Evolutionary conservation across 148 eudicot species (phyloP), one percentile per base, ranked within the genome.

Genomic region (Dysphania ambrosioides): DNA sequence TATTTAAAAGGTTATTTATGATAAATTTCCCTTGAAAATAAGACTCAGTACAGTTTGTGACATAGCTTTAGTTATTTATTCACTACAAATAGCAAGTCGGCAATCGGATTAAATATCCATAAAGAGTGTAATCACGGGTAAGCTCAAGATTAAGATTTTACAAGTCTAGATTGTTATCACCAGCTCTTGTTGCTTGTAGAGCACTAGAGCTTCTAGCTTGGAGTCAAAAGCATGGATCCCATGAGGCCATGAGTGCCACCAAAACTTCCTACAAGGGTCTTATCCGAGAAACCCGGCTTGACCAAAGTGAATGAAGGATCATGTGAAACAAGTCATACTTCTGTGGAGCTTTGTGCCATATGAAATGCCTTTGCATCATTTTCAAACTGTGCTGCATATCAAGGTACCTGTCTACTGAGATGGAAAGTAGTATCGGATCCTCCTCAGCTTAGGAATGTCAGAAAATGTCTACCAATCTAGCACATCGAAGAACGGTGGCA

Each of bases 271-370:
- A 58, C 63, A 27, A 58, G 18, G 31, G 32, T 8, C 31, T 58
- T 0, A 58, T 26, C 63, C 31, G 63, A 26, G 63, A 58, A 58
- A 58, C 63, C 32, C 63, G 63, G 31, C 63, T 58, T 10, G 63
- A 58, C 63, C 63, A 58, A 58, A 58, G 63, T 27, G 63, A 58
- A 12, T 58, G 63, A 58, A 58, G 63, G 74, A 82, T 82, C 91
- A 87, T 87, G 71, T 90, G 88, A 79, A 90, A 90, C 82, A 90
- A 83, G 66, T 90, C 95, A 66, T 88, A 86, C 84, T 88, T 90
- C 77, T 74, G 77, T 0, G 91, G 88, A 49, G 75, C 56, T 76
- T 85, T 88, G 68, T 88, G 83, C 91, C 95, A 90, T 9, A 86
- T 64, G 62, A 90, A 90, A 78, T 88, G 89, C 31, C 70, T 76